Evolutionary conservation across 768 basidiomycete genomes (phyloP), one percentile per base, ranked within the genome.

Genomic region (Trametes gibbosa): DNA sequence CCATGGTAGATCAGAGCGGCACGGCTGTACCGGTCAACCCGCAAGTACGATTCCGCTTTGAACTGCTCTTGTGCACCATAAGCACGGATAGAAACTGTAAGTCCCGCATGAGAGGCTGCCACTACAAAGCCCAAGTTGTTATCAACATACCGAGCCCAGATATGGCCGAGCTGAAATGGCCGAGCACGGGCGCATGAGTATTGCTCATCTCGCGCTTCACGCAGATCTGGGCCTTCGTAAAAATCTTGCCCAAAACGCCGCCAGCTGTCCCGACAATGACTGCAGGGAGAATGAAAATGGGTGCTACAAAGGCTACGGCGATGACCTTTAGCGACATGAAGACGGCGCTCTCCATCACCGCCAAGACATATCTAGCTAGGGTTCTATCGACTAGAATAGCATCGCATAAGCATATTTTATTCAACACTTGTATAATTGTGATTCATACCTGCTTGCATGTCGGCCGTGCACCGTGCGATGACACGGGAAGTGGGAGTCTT

Each of bases 111-210:
- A 29, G 5, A 40, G 5, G 29, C 14, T 1, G 17, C 1, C 14
- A 19, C 24, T n/a, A 21, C 1, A 16, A 19, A 5, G 3, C 12
- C 16, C 23, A 3, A 6, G 16, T 45, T 6, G 16, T 29, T 14
- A 5, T 27, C 10, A 10, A 25, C 64, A 25, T 41, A 76, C 75
- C 72, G 34, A 86, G 64, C 7, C 87, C 87, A 58, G 78, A 71
- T 37, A 90, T 81, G 0, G 86, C 77, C 63, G 86, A 77, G 50
- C 82, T 76, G 70, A 84, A 79, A 58, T 77, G 75, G 8, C 73
- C 75, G 59, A 79, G 74, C 1, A 80, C 71, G 0, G 81, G 81
- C 16, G 77, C 72, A 53, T 76, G 74, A 23, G 73, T 71, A 48
- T 76, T 79, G 24, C 74, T 77, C 79, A 79, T 77, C 61, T 81